Evolutionary conservation across 2,329 filamentous ascomycete species (phyloP).

Genomic region (Endocalyx cinctus): DNA sequence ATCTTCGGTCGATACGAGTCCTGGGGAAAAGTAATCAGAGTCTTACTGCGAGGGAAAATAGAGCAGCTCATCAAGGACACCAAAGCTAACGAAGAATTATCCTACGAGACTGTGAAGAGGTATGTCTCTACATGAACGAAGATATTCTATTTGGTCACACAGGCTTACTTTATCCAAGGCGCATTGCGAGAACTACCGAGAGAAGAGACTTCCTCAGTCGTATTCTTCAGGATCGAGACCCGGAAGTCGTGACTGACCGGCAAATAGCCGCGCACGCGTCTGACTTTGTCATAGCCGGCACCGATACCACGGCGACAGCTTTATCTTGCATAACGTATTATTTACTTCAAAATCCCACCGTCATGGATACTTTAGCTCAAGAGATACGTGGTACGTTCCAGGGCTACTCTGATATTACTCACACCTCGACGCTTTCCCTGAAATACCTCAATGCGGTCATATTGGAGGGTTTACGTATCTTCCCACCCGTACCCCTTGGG

Average conservation of each 20-base stretch:
- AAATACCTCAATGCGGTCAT: conserved; percentile 23
- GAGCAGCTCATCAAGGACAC: conserved; percentile 10
- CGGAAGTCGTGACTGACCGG: conserved; percentile 12
- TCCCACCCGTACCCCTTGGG: conserved; percentile 21
- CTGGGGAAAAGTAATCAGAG: conserved; percentile 7
- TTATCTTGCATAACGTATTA: conserved; percentile 12
- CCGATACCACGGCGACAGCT: conserved; percentile 13
- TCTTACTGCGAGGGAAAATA: conserved; percentile 10
- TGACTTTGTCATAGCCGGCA: conserved; percentile 21
- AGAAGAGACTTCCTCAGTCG: conserved; percentile 20
- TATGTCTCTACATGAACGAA: conserved; percentile 1
- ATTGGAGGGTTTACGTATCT: conserved; percentile 27
- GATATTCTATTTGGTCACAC: neutral
- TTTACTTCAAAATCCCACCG: conserved; percentile 8
- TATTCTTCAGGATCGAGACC: conserved; percentile 15
- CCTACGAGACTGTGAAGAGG: conserved; percentile 13
- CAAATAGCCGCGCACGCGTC: conserved; percentile 23
- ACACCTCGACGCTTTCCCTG: neutral
- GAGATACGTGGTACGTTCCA: conserved; percentile 13
- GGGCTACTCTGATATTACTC: conserved; percentile 2
- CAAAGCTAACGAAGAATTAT: conserved; percentile 11
- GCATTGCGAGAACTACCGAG: conserved; percentile 8
- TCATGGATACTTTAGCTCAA: conserved; percentile 4
- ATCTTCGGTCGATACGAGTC: conserved; percentile 17
- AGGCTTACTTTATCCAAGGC: conserved; percentile 7